phyloP scores from a whole-genome alignment of 2,329 filamentous ascomycete genomes.

The Apiospora pterosperma region DNA sequence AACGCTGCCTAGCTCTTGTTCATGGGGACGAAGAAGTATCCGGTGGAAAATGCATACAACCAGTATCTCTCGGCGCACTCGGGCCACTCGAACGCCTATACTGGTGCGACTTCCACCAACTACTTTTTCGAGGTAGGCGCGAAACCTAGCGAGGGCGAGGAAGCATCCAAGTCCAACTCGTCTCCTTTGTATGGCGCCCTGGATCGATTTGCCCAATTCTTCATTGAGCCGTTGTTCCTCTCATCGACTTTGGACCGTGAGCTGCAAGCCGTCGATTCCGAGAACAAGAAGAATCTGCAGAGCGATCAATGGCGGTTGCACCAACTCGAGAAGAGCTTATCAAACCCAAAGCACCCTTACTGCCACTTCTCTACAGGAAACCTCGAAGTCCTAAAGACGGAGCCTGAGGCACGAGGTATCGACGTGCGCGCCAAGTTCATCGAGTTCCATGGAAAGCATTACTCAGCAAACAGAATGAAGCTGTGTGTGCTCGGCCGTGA shows the following conservation, averaged over 20 bases:
- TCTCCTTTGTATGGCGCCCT: constrained; percentile 73
- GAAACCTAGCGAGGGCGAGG: constrained; percentile 61
- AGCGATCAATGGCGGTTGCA: constrained; percentile 87
- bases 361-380: constrained; percentile 92
- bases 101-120: constrained; percentile 88
- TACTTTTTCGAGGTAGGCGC: constrained; percentile 96
- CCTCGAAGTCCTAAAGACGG: constrained; percentile 78
- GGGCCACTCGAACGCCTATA: constrained; percentile 93
- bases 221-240: constrained; percentile 82
- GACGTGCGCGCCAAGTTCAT: constrained; percentile 91
- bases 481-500: constrained; percentile 82
- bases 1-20: constrained; percentile 65
- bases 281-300: constrained; percentile 97
- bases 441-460: constrained; percentile 83
- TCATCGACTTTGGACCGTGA: constrained; percentile 83
- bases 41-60: constrained; percentile 91
- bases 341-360: constrained; percentile 83
- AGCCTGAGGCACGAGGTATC: constrained; percentile 74
- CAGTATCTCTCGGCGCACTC: constrained; percentile 88
- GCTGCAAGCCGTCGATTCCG: constrained; percentile 84
- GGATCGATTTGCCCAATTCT: constrained; percentile 92
- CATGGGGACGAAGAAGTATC: constrained; percentile 99
- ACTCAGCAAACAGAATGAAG: constrained; percentile 94
- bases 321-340: constrained; percentile 84
- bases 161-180: constrained; percentile 51